A percentile compares a stretch with the other conserved stretches of the same genome.
These are phyloP conservation scores for Cystofilobasidium capitatum DNA, from an alignment of 768 basidiomycete species.

Conservation along the genomic window DNA sequence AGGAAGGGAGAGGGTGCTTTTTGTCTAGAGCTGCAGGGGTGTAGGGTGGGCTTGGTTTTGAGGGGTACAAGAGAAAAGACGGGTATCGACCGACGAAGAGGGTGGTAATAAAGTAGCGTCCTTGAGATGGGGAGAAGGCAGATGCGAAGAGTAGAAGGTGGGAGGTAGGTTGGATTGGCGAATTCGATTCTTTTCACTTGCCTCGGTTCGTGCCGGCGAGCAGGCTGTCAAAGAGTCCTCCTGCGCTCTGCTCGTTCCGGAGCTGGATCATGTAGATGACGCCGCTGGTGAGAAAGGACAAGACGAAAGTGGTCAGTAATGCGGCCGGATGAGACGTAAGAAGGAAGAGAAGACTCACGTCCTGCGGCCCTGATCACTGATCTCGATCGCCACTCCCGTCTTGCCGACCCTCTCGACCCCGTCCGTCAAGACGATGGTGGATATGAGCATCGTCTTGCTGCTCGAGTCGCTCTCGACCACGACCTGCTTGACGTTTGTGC, in stretches of 20 bases:
- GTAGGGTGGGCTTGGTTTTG: no score
- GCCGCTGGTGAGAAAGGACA: slow-evolving; percentile 43
- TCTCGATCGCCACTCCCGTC: slow-evolving; percentile 91
- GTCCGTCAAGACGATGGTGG: slow-evolving; percentile 88
- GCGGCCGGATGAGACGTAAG: neutral
- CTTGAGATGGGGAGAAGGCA: neutral
- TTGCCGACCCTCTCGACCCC: slow-evolving; percentile 98
- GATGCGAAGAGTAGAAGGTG: neutral
- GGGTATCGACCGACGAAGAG: no score
- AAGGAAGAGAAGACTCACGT: slow-evolving; percentile 41
- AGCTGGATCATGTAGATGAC: slow-evolving; percentile 96
- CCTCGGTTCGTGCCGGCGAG: slow-evolving; percentile 74
- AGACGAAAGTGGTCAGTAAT: neutral
- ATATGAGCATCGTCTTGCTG: slow-evolving; percentile 62
- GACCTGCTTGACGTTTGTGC: slow-evolving; percentile 87
- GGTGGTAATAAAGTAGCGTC: no score
- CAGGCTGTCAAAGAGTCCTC: slow-evolving; percentile 73
- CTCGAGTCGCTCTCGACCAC: slow-evolving; percentile 70
- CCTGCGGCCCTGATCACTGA: slow-evolving; percentile 80
- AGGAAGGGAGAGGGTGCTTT: no score
- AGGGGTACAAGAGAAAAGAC: no score
- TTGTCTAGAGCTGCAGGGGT: no score
- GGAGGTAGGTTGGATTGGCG: neutral
- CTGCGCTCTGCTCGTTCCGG: slow-evolving; percentile 75
- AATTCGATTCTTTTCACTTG: neutral